Evolutionary conservation across 805 yeast species (phyloP).

Genomic region (Wickerhamiella bombiphila): DNA sequence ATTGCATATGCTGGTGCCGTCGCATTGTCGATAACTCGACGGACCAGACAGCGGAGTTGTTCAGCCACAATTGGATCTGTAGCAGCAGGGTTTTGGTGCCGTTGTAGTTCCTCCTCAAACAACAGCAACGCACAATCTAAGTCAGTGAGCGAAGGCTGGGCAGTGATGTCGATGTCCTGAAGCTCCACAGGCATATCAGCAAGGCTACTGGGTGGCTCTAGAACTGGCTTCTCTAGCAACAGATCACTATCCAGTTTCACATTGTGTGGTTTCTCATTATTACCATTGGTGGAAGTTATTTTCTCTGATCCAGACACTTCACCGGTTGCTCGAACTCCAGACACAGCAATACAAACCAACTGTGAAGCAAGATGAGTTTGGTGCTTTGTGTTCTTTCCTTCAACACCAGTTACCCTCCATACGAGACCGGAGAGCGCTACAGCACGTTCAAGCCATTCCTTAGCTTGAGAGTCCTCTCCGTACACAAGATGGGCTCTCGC

Average conservation of each 20-base stretch:
- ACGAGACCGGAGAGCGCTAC: conserved; percentile 42
- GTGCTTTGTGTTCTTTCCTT: conserved; percentile 73
- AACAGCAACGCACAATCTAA: conserved; percentile 64
- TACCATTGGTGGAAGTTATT: neutral
- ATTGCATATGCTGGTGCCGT: conserved; percentile 46
- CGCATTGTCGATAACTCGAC: conserved; percentile 41
- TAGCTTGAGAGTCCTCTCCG: conserved; percentile 21
- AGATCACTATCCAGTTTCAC: conserved; percentile 60
- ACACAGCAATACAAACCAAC: conserved; percentile 54
- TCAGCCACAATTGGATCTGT: conserved; percentile 55
- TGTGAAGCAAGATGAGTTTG: conserved; percentile 62
- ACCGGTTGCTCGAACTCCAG: conserved; percentile 9
- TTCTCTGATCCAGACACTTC: neutral
- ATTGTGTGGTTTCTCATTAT: conserved; percentile 33
- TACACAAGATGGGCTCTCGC: conserved; percentile 34
- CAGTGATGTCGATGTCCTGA: conserved; percentile 51
- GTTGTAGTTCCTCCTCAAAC: conserved; percentile 46
- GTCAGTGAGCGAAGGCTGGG: conserved; percentile 58
- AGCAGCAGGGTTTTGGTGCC: conserved; percentile 57
- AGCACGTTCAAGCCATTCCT: conserved; percentile 16
- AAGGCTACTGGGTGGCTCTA: conserved; percentile 31
- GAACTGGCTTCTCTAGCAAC: conserved; percentile 59
- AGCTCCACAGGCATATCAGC: conserved; percentile 25
- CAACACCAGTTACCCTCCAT: conserved; percentile 69
- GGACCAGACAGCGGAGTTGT: conserved; percentile 63